Percentiles rank a stretch among this genome's conserved stretches.
Conservation (phyloP, 768 basidiomycete genomes). For the Trametes cubensis region DNA sequence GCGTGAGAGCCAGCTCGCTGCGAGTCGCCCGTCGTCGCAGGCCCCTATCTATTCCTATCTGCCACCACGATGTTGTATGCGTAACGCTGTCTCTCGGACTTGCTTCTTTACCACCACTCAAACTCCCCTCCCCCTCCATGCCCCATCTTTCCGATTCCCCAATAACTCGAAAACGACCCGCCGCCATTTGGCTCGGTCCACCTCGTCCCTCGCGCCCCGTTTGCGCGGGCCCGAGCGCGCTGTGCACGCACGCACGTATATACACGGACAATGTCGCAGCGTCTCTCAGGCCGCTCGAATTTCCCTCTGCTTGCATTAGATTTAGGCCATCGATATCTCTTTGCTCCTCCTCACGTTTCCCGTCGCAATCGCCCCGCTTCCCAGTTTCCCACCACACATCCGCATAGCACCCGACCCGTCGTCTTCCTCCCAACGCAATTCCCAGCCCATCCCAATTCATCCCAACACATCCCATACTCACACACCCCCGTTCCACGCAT, state of each 20-base stretch:
- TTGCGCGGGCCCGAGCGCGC: constrained; percentile 7
- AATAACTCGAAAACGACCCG: constrained; percentile 11
- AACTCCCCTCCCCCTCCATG: not conserved
- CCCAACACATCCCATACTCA: not conserved
- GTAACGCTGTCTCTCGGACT: not conserved
- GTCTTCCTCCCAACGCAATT: not conserved
- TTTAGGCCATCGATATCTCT: no score
- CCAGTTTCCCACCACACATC: not conserved
- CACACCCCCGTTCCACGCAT: not conserved
- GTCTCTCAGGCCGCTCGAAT: not conserved
- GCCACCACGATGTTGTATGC: constrained; percentile 21
- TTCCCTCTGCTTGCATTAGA: not conserved
- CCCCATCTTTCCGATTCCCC: no score
- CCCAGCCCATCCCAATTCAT: not conserved
- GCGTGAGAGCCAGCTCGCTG: not conserved
- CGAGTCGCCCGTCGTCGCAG: not conserved
- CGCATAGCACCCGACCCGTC: not conserved
- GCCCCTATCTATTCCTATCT: constrained; percentile 28
- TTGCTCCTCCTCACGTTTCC: not conserved
- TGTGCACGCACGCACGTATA: constrained; percentile 10
- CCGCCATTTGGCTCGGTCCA: not conserved
- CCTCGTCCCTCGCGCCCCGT: not conserved
- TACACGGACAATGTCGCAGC: constrained; percentile 19
- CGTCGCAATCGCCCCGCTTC: not conserved
- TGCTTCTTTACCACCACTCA: not conserved